Evolutionary conservation across 1,139 yeast species (phyloP), one percentile per base, ranked within the genome.

Genomic region (Hanseniaspora uvarum): DNA sequence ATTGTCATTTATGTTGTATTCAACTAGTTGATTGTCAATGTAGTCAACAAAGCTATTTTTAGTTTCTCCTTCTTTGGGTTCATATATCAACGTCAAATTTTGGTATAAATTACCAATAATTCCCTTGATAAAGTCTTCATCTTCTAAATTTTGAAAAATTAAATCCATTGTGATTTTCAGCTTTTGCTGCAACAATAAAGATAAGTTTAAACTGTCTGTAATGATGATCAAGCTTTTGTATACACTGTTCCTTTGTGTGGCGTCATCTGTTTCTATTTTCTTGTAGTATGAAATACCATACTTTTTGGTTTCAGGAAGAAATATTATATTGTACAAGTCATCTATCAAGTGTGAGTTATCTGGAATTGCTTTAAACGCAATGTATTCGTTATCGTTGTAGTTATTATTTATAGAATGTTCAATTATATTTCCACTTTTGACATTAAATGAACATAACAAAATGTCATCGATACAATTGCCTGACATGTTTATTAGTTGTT

Each of bases 241-340:
- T 14, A 43, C 31, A 44, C 53, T 50, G 28, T 50, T 43, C 37
- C 53, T 26, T 23, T 50, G 40, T 8, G 12, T 21, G 5, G 34
- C n/a, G 44, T 50, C 48, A 28, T 44, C 34, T 21, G 36, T 33
- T 7, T 36, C 34, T n/a, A 50, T 10, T 24, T 43, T 50, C 8
- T 50, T 50, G 23, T 41, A 50, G 26, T 43, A 44, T 1, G 53
- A 50, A 16, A 50, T 50, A 8, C 53, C 53, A 28, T 50, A 50
- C 16, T 50, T 28, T 14, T 19, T 28, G 24, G 37, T 36, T 16
- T 50, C 33, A 37, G 31, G 26, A 14, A 44, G 18, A 6, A 28
- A 12, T 3, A 50, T 50, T 10, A 50, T 43, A 21, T 50, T 50
- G 28, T 50, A 50, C 14, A 50, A 11, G 30, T 46, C 39, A 23